These are phyloP conservation scores for Talaromyces nanjingensis DNA, from an alignment of 495 filamentous ascomycete genomes.

Conservation along the genomic window DNA sequence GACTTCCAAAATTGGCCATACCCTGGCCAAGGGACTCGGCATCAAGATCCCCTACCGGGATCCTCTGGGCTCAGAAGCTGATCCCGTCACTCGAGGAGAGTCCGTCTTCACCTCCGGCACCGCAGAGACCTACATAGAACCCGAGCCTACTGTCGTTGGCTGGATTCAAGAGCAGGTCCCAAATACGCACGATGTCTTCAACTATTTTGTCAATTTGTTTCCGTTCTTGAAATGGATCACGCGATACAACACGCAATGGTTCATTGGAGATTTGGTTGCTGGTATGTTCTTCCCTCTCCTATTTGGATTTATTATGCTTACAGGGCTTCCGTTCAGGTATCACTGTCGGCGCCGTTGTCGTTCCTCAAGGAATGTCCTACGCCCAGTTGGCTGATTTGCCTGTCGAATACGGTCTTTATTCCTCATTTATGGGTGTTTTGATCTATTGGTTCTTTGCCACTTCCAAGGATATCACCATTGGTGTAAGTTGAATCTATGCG, in stretches of 20 bases:
- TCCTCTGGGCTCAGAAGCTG: conserved; percentile 39
- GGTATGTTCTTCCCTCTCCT: conserved; percentile 44
- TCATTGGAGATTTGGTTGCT: conserved; percentile 81
- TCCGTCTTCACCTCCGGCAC: conserved; percentile 72
- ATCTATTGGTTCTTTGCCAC: conserved; percentile 99
- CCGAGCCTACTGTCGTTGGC: conserved; percentile 67
- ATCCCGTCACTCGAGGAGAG: conserved; percentile 61
- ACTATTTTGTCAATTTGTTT: conserved; percentile 66
- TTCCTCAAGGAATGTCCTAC: conserved; percentile 98
- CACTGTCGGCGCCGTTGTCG: conserved; percentile 91
- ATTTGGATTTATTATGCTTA: background rate
- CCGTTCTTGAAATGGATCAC: conserved; percentile 85
- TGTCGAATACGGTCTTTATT: conserved; percentile 85
- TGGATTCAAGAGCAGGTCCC: conserved; percentile 63
- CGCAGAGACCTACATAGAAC: conserved; percentile 75
- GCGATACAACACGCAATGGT: conserved; percentile 84
- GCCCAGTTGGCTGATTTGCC: conserved; percentile 72
- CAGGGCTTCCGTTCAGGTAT: conserved; percentile 49
- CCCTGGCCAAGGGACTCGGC: conserved; percentile 70
- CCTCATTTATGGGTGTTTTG: conserved; percentile 95
- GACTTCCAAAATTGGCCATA: conserved; percentile 56
- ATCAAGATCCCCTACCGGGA: conserved; percentile 74
- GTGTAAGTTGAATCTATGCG: conserved; percentile 48
- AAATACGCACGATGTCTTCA: conserved; percentile 36
- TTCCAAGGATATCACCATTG: conserved; percentile 98